phyloP scores from a whole-genome alignment of 495 filamentous ascomycete genomes.

The Aspergillus panamensis region DNA sequence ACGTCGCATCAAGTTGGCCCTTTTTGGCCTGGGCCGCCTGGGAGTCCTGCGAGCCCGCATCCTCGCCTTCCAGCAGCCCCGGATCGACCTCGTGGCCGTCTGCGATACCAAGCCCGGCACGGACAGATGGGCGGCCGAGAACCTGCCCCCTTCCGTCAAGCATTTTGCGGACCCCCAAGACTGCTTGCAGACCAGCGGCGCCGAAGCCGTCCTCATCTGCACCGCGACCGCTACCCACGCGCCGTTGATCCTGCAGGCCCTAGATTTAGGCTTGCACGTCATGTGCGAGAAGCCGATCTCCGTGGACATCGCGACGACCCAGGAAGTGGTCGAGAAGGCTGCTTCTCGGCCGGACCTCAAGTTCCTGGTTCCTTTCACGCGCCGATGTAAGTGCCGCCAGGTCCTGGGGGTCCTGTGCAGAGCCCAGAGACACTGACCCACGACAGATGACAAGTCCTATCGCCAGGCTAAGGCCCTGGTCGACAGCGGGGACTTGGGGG shows the following conservation, averaged over 20 bases:
- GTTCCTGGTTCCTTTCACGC: conserved; percentile 14
- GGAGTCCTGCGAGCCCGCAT: conserved; percentile 3
- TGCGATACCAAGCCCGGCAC: conserved; percentile 8
- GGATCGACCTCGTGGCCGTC: conserved; percentile 8
- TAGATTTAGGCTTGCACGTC: conserved; percentile 9
- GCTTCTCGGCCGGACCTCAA: conserved; percentile 64
- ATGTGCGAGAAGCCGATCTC: conserved; percentile 28
- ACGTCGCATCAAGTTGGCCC: conserved; percentile 5
- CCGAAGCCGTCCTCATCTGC: conserved; percentile 7
- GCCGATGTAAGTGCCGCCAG: not conserved
- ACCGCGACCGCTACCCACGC: conserved; percentile 8
- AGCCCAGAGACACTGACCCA: not conserved
- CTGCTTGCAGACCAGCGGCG: conserved; percentile 5
- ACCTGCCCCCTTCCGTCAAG: conserved; percentile 5
- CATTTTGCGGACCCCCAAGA: conserved; percentile 3
- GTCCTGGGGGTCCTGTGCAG: no score
- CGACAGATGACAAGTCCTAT: conserved; percentile 8
- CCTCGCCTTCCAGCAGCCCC: conserved; percentile 10
- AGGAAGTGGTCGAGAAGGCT: conserved; percentile 53
- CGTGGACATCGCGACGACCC: conserved; percentile 24
- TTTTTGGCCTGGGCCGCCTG: conserved; percentile 9
- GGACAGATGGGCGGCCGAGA: conserved; percentile 1
- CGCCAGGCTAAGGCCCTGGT: conserved; percentile 2
- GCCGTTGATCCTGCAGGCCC: conserved; percentile 4
- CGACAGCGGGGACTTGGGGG: not conserved